These are phyloP conservation scores for Zasmidium angulare DNA, from an alignment of 2,329 filamentous ascomycete species.

Conservation along the genomic window DNA sequence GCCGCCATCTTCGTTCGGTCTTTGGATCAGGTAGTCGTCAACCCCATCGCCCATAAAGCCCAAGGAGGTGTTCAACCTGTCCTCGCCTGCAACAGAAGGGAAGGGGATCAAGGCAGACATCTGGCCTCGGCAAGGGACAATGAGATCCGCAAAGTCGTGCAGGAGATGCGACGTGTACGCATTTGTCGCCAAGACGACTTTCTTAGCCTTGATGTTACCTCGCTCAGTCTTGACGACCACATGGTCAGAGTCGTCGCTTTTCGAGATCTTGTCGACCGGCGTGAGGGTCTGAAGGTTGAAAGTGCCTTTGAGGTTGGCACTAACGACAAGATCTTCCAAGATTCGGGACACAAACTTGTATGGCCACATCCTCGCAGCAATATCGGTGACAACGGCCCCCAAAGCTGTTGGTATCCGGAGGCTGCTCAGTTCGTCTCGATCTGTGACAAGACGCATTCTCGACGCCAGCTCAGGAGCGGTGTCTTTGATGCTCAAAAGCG, in stretches of 20 bases:
- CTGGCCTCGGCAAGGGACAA: conserved; percentile 76
- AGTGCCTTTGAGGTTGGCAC: conserved; percentile 28
- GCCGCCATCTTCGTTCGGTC: conserved; percentile 52
- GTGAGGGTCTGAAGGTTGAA: conserved; percentile 78
- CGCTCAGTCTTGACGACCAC: conserved; percentile 59
- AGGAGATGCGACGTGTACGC: conserved; percentile 77
- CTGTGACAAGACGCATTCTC: conserved; percentile 41
- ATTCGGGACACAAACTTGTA: conserved; percentile 80
- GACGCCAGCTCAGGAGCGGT: conserved; percentile 58
- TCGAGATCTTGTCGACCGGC: conserved; percentile 49
- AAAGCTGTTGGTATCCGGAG: conserved; percentile 56
- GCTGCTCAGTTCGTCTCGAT: conserved; percentile 46
- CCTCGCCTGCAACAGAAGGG: conserved; percentile 25
- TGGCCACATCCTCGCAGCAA: conserved; percentile 73
- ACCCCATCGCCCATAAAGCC: conserved; percentile 61
- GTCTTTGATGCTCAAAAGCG: conserved; percentile 53
- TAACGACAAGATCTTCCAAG: conserved; percentile 58
- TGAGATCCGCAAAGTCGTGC: conserved; percentile 66
- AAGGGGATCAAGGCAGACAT: conserved; percentile 67
- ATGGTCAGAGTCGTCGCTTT: conserved; percentile 10
- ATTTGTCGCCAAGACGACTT: conserved; percentile 78
- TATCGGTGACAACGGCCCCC: conserved; percentile 64
- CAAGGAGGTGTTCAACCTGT: conserved; percentile 59
- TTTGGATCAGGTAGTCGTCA: conserved; percentile 73
- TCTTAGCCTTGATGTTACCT: conserved; percentile 62